phyloP scores from a whole-genome alignment of 2,329 filamentous ascomycete species.

The Trichoderma koningiopsis region DNA sequence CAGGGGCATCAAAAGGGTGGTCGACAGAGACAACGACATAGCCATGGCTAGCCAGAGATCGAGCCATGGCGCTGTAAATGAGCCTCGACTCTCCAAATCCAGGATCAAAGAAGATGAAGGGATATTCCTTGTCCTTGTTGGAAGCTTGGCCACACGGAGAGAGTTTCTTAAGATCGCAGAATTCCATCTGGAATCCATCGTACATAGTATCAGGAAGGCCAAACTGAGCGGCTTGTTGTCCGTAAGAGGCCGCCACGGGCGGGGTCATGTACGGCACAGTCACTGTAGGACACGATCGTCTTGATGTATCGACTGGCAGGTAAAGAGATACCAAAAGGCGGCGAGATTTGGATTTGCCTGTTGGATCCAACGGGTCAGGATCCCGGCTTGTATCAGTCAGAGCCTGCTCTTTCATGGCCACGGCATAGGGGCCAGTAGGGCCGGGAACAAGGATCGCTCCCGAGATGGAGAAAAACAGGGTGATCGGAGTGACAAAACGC shows the following conservation, averaged over 20 bases:
- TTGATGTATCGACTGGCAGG: slow-evolving; percentile 34
- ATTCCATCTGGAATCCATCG: slow-evolving; percentile 32
- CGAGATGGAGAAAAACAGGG: slow-evolving; percentile 27
- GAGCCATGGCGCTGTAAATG: slow-evolving; percentile 47
- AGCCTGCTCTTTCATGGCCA: slow-evolving; percentile 32
- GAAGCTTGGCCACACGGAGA: slow-evolving; percentile 21
- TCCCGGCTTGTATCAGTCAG: slow-evolving; percentile 37
- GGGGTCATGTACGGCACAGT: slow-evolving; percentile 41
- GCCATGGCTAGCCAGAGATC: slow-evolving; percentile 49
- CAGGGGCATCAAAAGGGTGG: slow-evolving; percentile 49
- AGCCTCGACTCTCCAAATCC: slow-evolving; percentile 48
- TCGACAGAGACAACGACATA: slow-evolving; percentile 52
- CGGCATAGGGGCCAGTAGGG: slow-evolving; percentile 37
- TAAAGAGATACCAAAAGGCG: slow-evolving; percentile 38
- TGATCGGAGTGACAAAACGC: slow-evolving; percentile 26
- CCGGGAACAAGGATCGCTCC: slow-evolving; percentile 35
- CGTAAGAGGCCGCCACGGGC: slow-evolving; percentile 36
- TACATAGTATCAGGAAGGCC: slow-evolving; percentile 40
- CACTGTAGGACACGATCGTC: slow-evolving; percentile 29
- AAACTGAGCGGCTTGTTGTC: slow-evolving; percentile 30
- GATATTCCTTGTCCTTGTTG: slow-evolving; percentile 7
- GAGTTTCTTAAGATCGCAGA: slow-evolving; percentile 31
- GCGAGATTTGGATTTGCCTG: slow-evolving; percentile 30
- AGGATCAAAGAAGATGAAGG: slow-evolving; percentile 48
- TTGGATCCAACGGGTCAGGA: slow-evolving; percentile 39